Evolutionary conservation across 805 yeast genomes (phyloP), one percentile per base, ranked within the genome.

Genomic region (Yarrowia sp.): DNA sequence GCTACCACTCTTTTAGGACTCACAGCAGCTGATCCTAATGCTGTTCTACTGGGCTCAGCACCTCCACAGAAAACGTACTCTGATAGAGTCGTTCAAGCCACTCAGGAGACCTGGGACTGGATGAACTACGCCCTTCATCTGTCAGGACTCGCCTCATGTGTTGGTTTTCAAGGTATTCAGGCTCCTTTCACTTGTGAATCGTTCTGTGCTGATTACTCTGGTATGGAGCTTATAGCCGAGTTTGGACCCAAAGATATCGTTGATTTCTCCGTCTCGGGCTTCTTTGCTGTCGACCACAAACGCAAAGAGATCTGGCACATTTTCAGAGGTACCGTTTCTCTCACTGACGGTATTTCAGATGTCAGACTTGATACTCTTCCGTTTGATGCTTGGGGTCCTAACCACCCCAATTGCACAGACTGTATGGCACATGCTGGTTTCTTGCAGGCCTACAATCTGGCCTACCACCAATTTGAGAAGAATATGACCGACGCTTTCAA

Each of bases 91-190:
- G 13, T 52, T 14, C 56, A 36, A 10, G 56, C 56, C 12, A 52
- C 56, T 9, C 56, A 52, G 13, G 42, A 13, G n/a, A 52, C 56
- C 9, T 52, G 56, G 56, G 56, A 52, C 33, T 52, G 56, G 56
- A 52, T 52, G 56, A 52, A 52, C 36, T 52, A 52, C 42, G 56
- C 56, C 33, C 56, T 52, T 4, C 56, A 52, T 14, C 42, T 52
- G 42, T 52, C 56, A 12, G 56, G 56, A 52, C 42, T 52, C 33
- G 56, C 56, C 42, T 52, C 56, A 7, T 52, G 56, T 52, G 56
- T 52, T 36, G 56, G 56, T 14, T 52, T 17, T 14, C 56, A 52
- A 8, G 56, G 56, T 5, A 52, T 52, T 12, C n/a, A 36, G 7
- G 6, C n/a, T 19, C 56, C 56, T 5, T 52, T 52, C 17, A 36